phyloP scores from a whole-genome alignment of 2,329 filamentous ascomycete genomes.

The Aspergillus novoparasiticus region DNA sequence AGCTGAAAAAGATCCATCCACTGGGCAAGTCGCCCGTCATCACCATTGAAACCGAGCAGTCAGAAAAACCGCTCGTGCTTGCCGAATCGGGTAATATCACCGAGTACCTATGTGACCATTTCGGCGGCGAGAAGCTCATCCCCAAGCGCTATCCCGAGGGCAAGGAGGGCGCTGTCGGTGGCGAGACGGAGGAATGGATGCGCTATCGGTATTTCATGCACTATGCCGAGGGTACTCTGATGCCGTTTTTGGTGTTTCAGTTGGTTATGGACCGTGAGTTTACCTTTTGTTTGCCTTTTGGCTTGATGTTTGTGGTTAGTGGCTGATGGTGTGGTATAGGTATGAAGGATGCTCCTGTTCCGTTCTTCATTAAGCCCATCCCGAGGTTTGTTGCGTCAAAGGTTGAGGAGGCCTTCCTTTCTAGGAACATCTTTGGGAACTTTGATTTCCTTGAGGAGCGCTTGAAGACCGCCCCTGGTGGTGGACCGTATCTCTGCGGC shows the following conservation, averaged over 20 bases:
- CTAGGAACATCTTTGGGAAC: slow-evolving; percentile 44
- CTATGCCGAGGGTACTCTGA: slow-evolving; percentile 82
- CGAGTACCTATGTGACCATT: slow-evolving; percentile 77
- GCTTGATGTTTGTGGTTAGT: background rate
- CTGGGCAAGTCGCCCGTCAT: slow-evolving; percentile 86
- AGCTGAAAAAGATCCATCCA: slow-evolving; percentile 77
- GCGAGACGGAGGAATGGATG: slow-evolving; percentile 63
- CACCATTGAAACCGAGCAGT: slow-evolving; percentile 56
- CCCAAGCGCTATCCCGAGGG: slow-evolving; percentile 55
- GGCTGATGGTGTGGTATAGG: slow-evolving; percentile 26
- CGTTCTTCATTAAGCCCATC: slow-evolving; percentile 71
- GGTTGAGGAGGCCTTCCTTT: slow-evolving; percentile 43
- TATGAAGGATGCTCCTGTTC: slow-evolving; percentile 57
- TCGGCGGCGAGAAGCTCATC: slow-evolving; percentile 51
- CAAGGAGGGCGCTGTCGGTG: slow-evolving; percentile 57
- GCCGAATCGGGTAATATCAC: slow-evolving; percentile 81
- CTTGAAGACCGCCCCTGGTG: slow-evolving; percentile 44
- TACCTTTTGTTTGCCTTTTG: background rate
- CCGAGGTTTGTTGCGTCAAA: slow-evolving; percentile 56
- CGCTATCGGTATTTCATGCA: slow-evolving; percentile 73
- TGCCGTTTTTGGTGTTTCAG: slow-evolving; percentile 68
- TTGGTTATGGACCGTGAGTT: slow-evolving; percentile 62
- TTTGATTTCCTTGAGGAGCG: slow-evolving; percentile 50
- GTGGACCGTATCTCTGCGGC: slow-evolving; percentile 46
- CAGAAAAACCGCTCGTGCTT: slow-evolving; percentile 60